Base-by-base conservation (phyloP, 805 yeast genomes). In the Saturnispora halmiae region DNA sequence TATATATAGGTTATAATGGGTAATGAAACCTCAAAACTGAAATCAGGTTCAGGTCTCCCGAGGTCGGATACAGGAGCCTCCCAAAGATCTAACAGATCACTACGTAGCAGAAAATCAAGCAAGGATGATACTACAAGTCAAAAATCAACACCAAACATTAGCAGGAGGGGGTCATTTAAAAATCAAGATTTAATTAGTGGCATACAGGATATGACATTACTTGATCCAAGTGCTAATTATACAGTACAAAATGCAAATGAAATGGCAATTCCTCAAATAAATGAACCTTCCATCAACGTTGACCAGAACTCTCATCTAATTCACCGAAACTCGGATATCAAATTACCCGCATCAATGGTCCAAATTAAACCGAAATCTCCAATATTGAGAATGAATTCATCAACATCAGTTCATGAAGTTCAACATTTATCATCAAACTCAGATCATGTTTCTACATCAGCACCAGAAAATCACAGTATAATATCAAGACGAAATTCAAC, bases 281-380 rank as follows among this genome's bases (percentile, higher is more conserved):
- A 38, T 22, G 41, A 36, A 19, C 39, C 37, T 14, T 18, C 18
- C 13, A 34, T 37, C 16, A 42, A 42, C 27, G 38, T 36, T 21
- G 32, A 36, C 22, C 31, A 28, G 10, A 42, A 42, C 18, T 37
- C 37, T 13, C 34, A 40, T 26, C 27, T 43, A 24, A 36, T 27
- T 18, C 31, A 34, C 33, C 31, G 30, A 28, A 35, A 39, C 10
- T 26, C 31, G 9, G 44, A 47, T 31, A 43, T 42, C 6, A 53
- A 53, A 31, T 30, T 59, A 24, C 64, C 63, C 5, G 63, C 64
- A 10, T 59, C 63, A 22, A 59, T 59, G 64, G 55, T 53, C 4
- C 46, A 52, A 22, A 45, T 59, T 45, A 54, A 56, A 16, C 63
- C 64, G 1, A 59, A 54, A 43, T 51, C 63, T 3, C 64, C 64